Conservation (phyloP, 352 stramenopile species). For the Globisporangium rhizosaccharum region DNA sequence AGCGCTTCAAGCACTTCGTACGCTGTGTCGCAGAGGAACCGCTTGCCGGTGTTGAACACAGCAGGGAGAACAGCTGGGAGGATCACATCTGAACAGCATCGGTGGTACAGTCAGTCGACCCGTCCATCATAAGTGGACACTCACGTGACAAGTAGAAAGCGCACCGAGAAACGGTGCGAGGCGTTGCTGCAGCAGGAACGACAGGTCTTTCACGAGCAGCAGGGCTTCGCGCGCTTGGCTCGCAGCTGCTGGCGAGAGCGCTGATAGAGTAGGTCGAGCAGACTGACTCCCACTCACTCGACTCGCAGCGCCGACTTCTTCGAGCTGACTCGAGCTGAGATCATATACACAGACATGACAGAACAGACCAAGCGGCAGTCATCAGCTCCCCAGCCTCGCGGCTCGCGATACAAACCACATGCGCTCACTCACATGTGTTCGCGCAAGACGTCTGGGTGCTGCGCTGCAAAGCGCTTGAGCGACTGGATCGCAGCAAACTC, state of each 20-base stretch:
- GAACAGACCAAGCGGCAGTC: neutral
- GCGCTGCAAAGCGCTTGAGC: constrained; percentile 48
- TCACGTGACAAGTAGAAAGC: neutral
- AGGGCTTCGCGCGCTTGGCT: constrained; percentile 27
- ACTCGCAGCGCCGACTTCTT: constrained; percentile 14
- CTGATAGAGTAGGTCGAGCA: constrained; percentile 3
- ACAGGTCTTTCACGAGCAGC: constrained; percentile 48
- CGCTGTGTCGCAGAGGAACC: constrained; percentile 52
- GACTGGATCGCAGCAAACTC: constrained; percentile 59
- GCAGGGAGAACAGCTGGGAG: constrained; percentile 32
- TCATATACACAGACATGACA: neutral
- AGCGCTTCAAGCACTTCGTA: constrained; percentile 56
- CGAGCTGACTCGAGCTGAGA: constrained; percentile 21
- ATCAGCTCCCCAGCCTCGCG: neutral
- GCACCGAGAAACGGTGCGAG: constrained; percentile 46
- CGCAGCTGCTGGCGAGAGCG: constrained; percentile 7
- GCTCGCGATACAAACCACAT: neutral
- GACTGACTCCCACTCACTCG: constrained; percentile 3
- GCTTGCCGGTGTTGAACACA: constrained; percentile 47
- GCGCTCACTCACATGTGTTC: constrained; percentile 40
- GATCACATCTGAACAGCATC: constrained; percentile 31
- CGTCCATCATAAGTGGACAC: too few species aligned
- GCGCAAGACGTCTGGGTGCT: constrained; percentile 46
- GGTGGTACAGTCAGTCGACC: too few species aligned
- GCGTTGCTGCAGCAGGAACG: constrained; percentile 45